Base-by-base conservation (phyloP, 257 asterid species). In the Salvia hispanica region DNA sequence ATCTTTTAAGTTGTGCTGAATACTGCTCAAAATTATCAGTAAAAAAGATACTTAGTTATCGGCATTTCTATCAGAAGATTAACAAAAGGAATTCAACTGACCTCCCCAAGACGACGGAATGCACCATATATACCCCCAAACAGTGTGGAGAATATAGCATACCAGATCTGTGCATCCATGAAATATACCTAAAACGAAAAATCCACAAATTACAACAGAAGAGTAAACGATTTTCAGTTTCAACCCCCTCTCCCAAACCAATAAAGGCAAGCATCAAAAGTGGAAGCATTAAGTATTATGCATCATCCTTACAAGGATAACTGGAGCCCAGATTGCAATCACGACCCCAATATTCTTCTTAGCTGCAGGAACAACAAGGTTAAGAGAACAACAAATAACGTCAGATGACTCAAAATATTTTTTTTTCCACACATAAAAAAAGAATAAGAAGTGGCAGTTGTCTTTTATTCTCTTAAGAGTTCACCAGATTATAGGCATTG, bases 41-140 rank as follows among this genome's bases (percentile, higher is more conserved):
- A 5, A 36, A 72, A 34, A 44, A 31, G 51, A 16, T 7, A 21
- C 54, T 10, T 11, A 4, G 15, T 36, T 11, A 39, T 25, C 46
- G 14, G 33, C 48, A 31, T 42, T 37, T 9, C 12, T 28, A 58
- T 50, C 57, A 55, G 6, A 60, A 7, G 57, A 45, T 62, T 28
- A 56, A 9, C 4, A 36, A 54, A 62, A 16, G 51, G 46, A 46
- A 57, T 47, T 56, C 16, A 42, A 46, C 74, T 66, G 33, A 51
- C 99, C 99, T 94, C 99, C 79, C 99, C 99, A 74, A 94, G 95
- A 64, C 97, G 97, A 44, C 96, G 95, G 72, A 94, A 94, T 73
- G 99, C 99, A 46, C 99, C 99, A 84, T 90, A 90, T 69, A 94
- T 85, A 62, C 99, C 99, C 64, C 99, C 99, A 67, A 90, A 94